Percentiles rank a stretch among this genome's conserved stretches.
These are phyloP conservation scores for Neurospora sp. DNA, from an alignment of 2,329 filamentous ascomycete genomes.

Conservation along the genomic window DNA sequence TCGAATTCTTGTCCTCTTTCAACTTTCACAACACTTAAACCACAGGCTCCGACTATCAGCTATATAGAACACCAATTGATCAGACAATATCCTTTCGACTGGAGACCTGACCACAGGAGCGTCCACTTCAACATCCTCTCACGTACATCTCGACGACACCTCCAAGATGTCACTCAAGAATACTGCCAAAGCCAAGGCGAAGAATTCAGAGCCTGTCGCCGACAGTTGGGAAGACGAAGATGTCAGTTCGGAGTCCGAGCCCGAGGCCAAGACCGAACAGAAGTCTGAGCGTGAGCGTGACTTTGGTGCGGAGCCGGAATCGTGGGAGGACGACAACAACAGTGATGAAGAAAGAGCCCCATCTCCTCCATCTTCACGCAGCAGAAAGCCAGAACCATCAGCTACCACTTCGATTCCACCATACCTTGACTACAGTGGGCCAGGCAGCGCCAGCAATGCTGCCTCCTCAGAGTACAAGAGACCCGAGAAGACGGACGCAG, in stretches of 20 bases:
- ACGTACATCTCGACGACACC: not conserved
- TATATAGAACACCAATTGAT: not conserved
- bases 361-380: not conserved
- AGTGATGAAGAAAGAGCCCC: not conserved
- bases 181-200: constrained; percentile 10
- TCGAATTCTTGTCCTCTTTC: not conserved
- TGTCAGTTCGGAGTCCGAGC: constrained; percentile 8
- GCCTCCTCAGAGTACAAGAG: constrained; percentile 26
- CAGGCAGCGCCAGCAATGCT: constrained; percentile 6
- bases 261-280: not conserved
- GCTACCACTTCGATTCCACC: not conserved
- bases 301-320: not conserved
- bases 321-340: not conserved
- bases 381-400: not conserved
- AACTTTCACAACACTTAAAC: not conserved
- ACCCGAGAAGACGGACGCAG: constrained; percentile 89
- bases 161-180: constrained; percentile 17
- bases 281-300: not conserved
- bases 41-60: not conserved
- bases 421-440: not conserved
- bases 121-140: not conserved
- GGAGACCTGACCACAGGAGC: not conserved
- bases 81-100: not conserved
- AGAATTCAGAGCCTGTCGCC: constrained; percentile 14
- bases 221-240: constrained; percentile 22